Evolutionary conservation across 2,329 filamentous ascomycete species (phyloP), one percentile per base, ranked within the genome.

Genomic region (Claviceps paspali): DNA sequence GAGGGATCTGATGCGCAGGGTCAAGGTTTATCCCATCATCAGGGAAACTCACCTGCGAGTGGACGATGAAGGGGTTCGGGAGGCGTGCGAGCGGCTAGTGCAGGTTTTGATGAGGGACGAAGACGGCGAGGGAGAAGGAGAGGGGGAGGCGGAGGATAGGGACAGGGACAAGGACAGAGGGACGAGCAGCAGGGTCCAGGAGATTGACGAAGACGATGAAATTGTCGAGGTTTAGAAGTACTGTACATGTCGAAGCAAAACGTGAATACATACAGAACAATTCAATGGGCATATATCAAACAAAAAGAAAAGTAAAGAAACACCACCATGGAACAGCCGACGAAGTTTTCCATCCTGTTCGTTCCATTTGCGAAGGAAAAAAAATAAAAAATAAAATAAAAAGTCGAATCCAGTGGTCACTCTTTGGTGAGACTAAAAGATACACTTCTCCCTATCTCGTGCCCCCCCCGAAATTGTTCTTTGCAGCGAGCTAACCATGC

Each of bases 1-100:
- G 2, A 71, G 88, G 41, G 81, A 92, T 6, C 61, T 72, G 38
- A 65, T 96, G 67, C 70, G 86, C 14, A 63, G 69, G 14, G 66
- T 88, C 32, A 83, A 85, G 49, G 82, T 94, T 1, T 98, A 98
- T 56, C 84, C 87, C 0, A 77, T 96, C 33, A 66, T 96, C 15
- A 70, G 91, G 36, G 91, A 96, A 58, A 79, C 82, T 23, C 91
- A 98, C 64, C 50, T 79, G 43, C 72, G 77, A 17, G 76, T 86
- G 4, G 68, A 86, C 17, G 68, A 94, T 50, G 85, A 92, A 32
- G 78, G 68, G 12, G 83, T 96, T 2, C 69, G 73, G 45, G 87
- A 94, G 48, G 82, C 77, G 1, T 93, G 83, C 50, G 91, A 96
- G 56, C 70, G 91, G 39, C 54, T 96, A 36, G 91, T 98, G 33